Percentiles rank a stretch among this genome's conserved stretches.
Evolutionary conservation across 164 flowering plant genomes (phyloP).

Genomic region (Tetrastigma voinierianum): DNA sequence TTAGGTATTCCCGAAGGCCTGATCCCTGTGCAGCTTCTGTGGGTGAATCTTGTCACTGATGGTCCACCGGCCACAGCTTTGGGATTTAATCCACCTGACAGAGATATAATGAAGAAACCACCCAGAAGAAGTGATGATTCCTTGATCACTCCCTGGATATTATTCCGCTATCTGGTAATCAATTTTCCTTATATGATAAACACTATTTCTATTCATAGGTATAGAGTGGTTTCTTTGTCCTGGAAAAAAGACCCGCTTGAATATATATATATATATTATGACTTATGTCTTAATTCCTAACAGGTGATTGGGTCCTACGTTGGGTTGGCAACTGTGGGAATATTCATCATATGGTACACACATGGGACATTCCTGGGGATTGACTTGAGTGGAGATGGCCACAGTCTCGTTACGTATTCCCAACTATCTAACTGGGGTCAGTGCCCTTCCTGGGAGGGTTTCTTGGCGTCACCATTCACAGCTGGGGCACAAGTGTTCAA

Average conservation of each 20-base stretch:
- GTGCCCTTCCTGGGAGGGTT: conserved; percentile 69
- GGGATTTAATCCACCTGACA: conserved; percentile 94
- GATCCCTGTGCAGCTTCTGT: conserved; percentile 92
- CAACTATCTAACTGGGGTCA: conserved; percentile 82
- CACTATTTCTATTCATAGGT: too few relatives aligned
- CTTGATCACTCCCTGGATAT: conserved; percentile 76
- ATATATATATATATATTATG: neutral
- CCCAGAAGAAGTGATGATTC: conserved; percentile 87
- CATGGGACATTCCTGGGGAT: conserved; percentile 72
- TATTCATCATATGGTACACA: conserved; percentile 85
- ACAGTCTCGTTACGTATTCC: conserved; percentile 67
- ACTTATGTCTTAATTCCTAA: neutral
- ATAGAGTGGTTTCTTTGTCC: too few relatives aligned
- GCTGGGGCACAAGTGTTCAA: conserved; percentile 58
- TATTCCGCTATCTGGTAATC: conserved; percentile 83
- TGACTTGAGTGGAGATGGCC: conserved; percentile 74
- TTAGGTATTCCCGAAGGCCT: conserved; percentile 90
- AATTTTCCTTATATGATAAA: too few relatives aligned
- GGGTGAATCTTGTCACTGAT: conserved; percentile 98
- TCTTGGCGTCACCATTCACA: conserved; percentile 60
- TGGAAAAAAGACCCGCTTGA: neutral
- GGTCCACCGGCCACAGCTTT: conserved; percentile 96
- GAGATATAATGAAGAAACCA: conserved; percentile 85
- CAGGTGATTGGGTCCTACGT: conserved; percentile 90
- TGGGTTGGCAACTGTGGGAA: conserved; percentile 83